Evolutionary conservation across 805 yeast species (phyloP).

Genomic region (Ogataea methanolica): DNA sequence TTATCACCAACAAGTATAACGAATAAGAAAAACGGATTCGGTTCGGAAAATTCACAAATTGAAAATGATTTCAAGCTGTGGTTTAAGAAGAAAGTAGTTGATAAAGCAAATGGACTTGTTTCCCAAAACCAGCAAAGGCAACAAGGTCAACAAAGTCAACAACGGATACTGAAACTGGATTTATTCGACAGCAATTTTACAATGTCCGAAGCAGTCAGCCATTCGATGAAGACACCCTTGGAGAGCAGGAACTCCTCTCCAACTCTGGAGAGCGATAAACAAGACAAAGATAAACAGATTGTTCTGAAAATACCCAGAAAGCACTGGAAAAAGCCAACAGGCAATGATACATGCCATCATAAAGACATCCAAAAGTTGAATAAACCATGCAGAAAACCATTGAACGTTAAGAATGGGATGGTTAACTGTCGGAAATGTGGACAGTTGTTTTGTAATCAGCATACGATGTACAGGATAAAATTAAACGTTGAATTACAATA

Average conservation of each 20-base stretch:
- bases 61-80: conserved; percentile 39
- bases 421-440: conserved; percentile 81
- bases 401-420: conserved; percentile 50
- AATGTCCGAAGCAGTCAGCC: conserved; percentile 4
- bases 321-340: conserved; percentile 56
- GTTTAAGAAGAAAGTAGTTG: conserved; percentile 36
- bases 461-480: conserved; percentile 51
- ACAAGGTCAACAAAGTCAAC: conserved; percentile 14
- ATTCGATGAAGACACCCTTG: neutral
- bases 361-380: conserved; percentile 2
- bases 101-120: conserved; percentile 32
- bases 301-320: conserved; percentile 28
- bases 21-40: neutral
- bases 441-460: conserved; percentile 57
- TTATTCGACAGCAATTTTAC: conserved; percentile 39
- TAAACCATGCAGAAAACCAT: conserved; percentile 34
- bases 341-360: conserved; percentile 38
- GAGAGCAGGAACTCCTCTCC: neutral
- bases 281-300: conserved; percentile 3
- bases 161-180: conserved; percentile 42
- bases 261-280: neutral
- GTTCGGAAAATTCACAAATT: conserved; percentile 4
- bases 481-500: conserved; percentile 44
- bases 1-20: no score
- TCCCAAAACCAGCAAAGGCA: conserved; percentile 6